Evolutionary conservation across 805 yeast species (phyloP), one percentile per base, ranked within the genome.

Genomic region (Yamadazyma nakazawae): DNA sequence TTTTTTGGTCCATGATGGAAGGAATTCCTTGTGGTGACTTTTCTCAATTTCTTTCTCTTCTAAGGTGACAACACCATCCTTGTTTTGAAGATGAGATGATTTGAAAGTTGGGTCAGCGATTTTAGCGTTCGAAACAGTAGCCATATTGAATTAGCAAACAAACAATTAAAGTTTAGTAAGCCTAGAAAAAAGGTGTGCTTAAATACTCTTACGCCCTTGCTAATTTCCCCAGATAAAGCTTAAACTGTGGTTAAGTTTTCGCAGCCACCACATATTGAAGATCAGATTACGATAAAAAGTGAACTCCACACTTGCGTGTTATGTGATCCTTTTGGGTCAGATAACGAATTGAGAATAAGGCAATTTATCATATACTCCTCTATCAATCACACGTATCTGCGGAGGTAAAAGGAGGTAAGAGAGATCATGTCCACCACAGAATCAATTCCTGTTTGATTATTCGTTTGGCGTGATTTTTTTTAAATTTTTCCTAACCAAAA

Each of bases 1-100:
- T 54, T 79, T 76, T 10, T 55, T 54, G 42, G 62, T 58, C 71
- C 70, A 67, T 12, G 66, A 51, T 8, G 72, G 72, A 36, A 62
- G 51, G 31, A 45, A 64, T 9, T 59, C 63, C 11, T 62, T 61
- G 50, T 53, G 56, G n/a, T 57, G 47, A 3, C 60, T 37, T 17
- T 37, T 43, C 10, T 43, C 50, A 17, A 46, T 45, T 16, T 45
- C 45, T 28, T 46, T 48, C 34, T 53, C 44, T 14, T 32, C 38
- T 13, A 55, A 53, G 12, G 59, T 54, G 18, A 47, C 34, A 18
- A 38, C 21, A 38, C 25, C 34, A 26, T 34, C 41, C 7, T 21
- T 6, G 10, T 8, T n/a, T 26, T 38, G 41, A 12, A 25, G 25
- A n/a, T 38, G 25, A 10, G 24, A 8, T 13, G 17, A 18, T 21